Percentiles rank a stretch among this genome's conserved stretches.
Conservation (phyloP, 768 basidiomycete species). For the Rhizopogon sp. region DNA sequence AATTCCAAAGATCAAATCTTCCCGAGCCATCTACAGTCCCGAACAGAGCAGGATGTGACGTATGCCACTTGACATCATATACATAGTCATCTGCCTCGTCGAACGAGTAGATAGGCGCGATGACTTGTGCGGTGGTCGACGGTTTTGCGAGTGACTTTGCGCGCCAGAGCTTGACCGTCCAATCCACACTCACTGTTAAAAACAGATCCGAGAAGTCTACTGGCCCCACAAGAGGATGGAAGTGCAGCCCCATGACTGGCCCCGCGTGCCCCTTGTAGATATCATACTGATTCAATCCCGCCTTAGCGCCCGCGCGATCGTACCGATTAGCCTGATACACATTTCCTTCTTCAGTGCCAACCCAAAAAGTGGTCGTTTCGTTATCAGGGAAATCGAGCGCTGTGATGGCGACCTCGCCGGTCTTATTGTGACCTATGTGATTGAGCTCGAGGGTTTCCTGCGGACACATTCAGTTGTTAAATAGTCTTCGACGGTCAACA, state of each 20-base stretch:
- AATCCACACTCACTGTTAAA: slow-evolving; percentile 89
- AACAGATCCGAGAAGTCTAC: slow-evolving; percentile 97
- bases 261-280: slow-evolving; percentile 91
- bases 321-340: slow-evolving; percentile 96
- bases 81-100: slow-evolving; percentile 99
- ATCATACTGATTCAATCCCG: slow-evolving; percentile 89
- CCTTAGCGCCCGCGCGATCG: slow-evolving; percentile 95
- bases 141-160: slow-evolving; percentile 74
- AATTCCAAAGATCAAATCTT: slow-evolving; percentile 95
- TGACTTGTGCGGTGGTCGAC: slow-evolving; percentile 45
- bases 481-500: not conserved
- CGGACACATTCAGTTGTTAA: slow-evolving; percentile 1
- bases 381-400: slow-evolving; percentile 92
- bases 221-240: slow-evolving; percentile 87
- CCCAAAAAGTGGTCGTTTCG: slow-evolving; percentile 96
- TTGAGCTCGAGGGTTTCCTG: slow-evolving; percentile 92
- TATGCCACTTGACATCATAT: slow-evolving; percentile 98
- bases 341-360: slow-evolving; percentile 97
- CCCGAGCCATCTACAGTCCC: slow-evolving; percentile 93
- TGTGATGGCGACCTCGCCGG: slow-evolving; percentile 94
- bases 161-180: slow-evolving; percentile 98
- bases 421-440: slow-evolving; percentile 91
- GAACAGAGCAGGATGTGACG: slow-evolving; percentile 90
- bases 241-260: slow-evolving; percentile 90
- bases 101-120: slow-evolving; percentile 87